Evolutionary conservation across 2,329 filamentous ascomycete genomes (phyloP), one percentile per base, ranked within the genome.

Genomic region (Monosporascus sp.): DNA sequence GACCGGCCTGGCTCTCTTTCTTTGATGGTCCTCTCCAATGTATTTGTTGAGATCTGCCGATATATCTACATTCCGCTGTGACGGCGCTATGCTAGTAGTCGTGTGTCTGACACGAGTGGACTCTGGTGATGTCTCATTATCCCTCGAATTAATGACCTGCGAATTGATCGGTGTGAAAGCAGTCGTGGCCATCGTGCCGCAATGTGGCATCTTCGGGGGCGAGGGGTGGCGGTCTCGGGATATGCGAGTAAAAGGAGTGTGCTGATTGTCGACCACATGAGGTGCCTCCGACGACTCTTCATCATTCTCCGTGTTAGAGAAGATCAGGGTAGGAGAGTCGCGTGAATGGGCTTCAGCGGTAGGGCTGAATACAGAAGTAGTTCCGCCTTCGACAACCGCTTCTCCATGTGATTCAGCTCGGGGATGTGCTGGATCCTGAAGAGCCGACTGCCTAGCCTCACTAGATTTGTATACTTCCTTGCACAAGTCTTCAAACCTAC

Each of bases 401-500:
- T 8, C 41, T 5, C 17, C 45, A 16, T 46, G 44, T 19, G 31
- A 17, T 19, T 19, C 47, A 35, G 27, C 52, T 37, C 20, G 35
- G 5, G 4, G 19, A 46, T 47, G 44, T 51, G 48, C 9, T 44
- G 48, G 19, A 37, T 40, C 27, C 14, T 22, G 24, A 17, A 35
- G n/a, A 38, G 37, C 35, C 26, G 44, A 6, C 16, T 49, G 40
- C 5, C 7, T 40, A 1, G 41, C 27, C 8, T 46, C 14, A 40
- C 40, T 17, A 49, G 47, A 50, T 11, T 52, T 59, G 35, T 82
- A 80, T 7, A 73, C 55, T 6, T 68, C 64, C 31, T 64, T 60
- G 22, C 77, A 79, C 19, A 82, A 63, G 1, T 58, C 58, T 37
- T 73, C 72, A 49, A 84, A 82, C 19, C 74, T 66, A n/a, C 70